Base-by-base conservation (phyloP, 164 flowering plant species). In the Vitis riparia region DNA sequence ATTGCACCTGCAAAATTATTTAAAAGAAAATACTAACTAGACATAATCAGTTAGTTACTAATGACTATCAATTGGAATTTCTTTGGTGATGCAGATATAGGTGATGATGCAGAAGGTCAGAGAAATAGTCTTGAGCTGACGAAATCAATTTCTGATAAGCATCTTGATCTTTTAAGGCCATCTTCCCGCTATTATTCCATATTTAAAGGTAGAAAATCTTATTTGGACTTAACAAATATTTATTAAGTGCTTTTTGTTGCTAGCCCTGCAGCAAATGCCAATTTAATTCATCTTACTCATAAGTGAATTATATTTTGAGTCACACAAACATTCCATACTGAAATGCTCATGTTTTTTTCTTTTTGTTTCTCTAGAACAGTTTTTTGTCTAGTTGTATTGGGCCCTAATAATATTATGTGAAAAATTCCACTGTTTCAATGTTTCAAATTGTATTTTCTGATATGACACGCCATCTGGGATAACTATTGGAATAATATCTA, bases 161-260 rank as follows among this genome's bases (percentile, higher is more conserved):
- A 83, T 75, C 72, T 66, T 72, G 88, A 89, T 73, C 89, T 88
- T 72, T 78, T 83, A 81, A 88, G 91, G 79, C 90, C 93, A 55
- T 77, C 90, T 16, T 86, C 90, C 71, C 89, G 93, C 65, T 72
- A 80, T 73, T 74, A 71, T 82, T 79, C 93, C 56, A 65, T 82
- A 66, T 81, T 77, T 69, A 91, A 86, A 89, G 96, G 96, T 91
- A 81, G 62, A 51, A 51, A 64, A 53, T 55, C 29, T 15, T 14
- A 32, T 6, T 37, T 55, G 44, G 51, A 19, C 62, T 30, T 7
- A 58, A 37, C 13, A 16, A 19, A 49, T 62, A 55, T 27, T 27
- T n/a, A 48, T 14, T 13, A n/a, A 53, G 30, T 61, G 30, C 47
- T 63, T 16, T 19, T 32, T 37, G 11, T 53, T 12, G 17, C 52